Base-by-base conservation (phyloP, 1,284 basidiomycete genomes). In the Calocybe gambosa region DNA sequence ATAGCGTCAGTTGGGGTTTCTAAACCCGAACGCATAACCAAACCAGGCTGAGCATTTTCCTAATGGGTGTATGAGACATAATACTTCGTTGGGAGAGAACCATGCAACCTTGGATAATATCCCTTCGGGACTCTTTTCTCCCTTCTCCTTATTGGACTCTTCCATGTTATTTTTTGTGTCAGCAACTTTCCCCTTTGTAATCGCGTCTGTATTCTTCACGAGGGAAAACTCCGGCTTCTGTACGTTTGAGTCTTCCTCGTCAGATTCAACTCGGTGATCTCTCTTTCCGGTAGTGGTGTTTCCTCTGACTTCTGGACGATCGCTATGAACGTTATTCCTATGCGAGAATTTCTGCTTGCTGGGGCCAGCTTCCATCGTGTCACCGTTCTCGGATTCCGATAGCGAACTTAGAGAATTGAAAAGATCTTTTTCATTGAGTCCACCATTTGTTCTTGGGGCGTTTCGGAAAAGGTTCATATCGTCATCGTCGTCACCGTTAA, bases 401-500 rank as follows among this genome's bases (percentile, higher is more conserved):
- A 55, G 41, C 13, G 54, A 51, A 31, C 49, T 59, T 26, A 51
- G 42, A 13, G 58, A 55, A 12, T 49, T 47, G 44, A 50, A 23
- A 1, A 54, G 51, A 9, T 56, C 54, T n/a, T 47, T 48, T 46
- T 49, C 49, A 26, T 38, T 43, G 26, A 26, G 36, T 19, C 15
- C 9, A 16, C 21, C 31, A n/a, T n/a, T 31, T 18, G 39, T 36
- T 13, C 33, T 50, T 13, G 12, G 39, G 35, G 36, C 12, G n/a
- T 29, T 19, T 38, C 46, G 39, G n/a, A 47, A 40, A 31, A 45
- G 31, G 21, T 55, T 26, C 21, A 43, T 53, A 5, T 51, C 53
- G 25, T 59, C 57, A 4, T 59, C 58, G 15, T 63, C 60, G 35
- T 64, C 52, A n/a, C 55, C 52, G 31, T 63, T 54, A 26, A 65